Base-by-base conservation (phyloP, 352 stramenopile species). In the Phytophthora quininea region DNA sequence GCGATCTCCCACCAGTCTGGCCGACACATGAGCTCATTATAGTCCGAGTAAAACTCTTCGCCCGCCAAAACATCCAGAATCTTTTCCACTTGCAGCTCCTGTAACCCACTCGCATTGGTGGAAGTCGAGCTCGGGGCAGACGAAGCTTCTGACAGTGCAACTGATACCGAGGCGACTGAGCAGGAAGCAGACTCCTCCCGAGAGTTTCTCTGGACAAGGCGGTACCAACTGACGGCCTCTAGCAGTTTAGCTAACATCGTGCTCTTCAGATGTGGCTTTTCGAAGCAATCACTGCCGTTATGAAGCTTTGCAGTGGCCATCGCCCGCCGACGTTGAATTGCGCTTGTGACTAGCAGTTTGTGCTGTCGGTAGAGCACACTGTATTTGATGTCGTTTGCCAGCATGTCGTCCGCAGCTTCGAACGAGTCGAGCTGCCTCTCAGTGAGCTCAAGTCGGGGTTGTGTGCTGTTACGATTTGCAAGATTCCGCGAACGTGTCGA, bases 11-110 rank as follows among this genome's bases (percentile, higher is more conserved):
- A 94, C 88, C 88, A 96, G 38, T 94, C 81, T 10, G 79, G 57
- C 58, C 74, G 67, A 43, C 80, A 90, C 86, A 96, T 96, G 12
- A 91, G 61, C 60, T 93, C 80, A 54, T 80, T 91, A 37, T 88
- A 94, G 54, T 93, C 88, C 3, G 84, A 90, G 56, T 93, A 94
- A 50, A 94, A 94, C 14, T 91, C 88, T 57, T 94, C 88, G 5
- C 82, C 88, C 11, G 82, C 84, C 10, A 96, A 58, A 5, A 96
- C 82, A 37, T 86, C 78, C 24, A 92, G 47, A 30, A 96, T 92
- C 51, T 87, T 84, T 56, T 92, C 84, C 31, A 91, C 81, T 43
- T 96, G 80, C 12, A 87, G 49, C 50, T 92, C 82, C 46, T 92
- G 80, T 14, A 90, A 65, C 57, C 76, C 84, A 35, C 51, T 67